These are phyloP conservation scores for Fistulinella prunicolor DNA, from an alignment of 768 basidiomycete species.

Conservation along the genomic window DNA sequence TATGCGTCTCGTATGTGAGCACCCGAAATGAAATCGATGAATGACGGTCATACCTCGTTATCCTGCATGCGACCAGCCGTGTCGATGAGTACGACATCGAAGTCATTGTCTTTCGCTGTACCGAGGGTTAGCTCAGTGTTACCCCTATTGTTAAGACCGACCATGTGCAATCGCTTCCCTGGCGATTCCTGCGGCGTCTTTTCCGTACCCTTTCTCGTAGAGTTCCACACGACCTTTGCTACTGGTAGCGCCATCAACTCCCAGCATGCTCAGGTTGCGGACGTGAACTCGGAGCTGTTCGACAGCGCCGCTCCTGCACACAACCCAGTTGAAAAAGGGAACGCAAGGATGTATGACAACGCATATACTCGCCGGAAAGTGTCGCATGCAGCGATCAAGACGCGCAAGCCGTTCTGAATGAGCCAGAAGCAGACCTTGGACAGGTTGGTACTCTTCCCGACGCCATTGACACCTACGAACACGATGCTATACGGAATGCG, in stretches of 20 bases:
- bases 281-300: slow-evolving; percentile 98
- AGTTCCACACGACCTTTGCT: slow-evolving; percentile 84
- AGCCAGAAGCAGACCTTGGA: slow-evolving; percentile 99
- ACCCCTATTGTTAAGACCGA: slow-evolving; percentile 32
- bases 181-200: slow-evolving; percentile 98
- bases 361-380: slow-evolving; percentile 71
- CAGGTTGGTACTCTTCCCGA: slow-evolving; percentile 97
- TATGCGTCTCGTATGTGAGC: slow-evolving; percentile 7
- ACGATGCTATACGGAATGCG: slow-evolving; percentile 88
- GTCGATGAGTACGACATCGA: slow-evolving; percentile 96
- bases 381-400: slow-evolving; percentile 97
- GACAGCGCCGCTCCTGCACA: slow-evolving; percentile 84
- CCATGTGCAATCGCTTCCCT: slow-evolving; percentile 92
- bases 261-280: slow-evolving; percentile 85
- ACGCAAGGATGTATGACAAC: not conserved
- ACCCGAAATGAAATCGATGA: not conserved
- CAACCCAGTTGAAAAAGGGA: not conserved
- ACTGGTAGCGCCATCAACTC: slow-evolving; percentile 61
- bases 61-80: slow-evolving; percentile 99
- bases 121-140: slow-evolving; percentile 4
- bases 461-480: slow-evolving; percentile 98
- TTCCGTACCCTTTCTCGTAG: slow-evolving; percentile 96
- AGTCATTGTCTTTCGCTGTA: slow-evolving; percentile 81
- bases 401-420: slow-evolving; percentile 89
- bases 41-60: slow-evolving; percentile 68